phyloP scores from a whole-genome alignment of 2,329 filamentous ascomycete genomes.

The Fusarium udum region DNA sequence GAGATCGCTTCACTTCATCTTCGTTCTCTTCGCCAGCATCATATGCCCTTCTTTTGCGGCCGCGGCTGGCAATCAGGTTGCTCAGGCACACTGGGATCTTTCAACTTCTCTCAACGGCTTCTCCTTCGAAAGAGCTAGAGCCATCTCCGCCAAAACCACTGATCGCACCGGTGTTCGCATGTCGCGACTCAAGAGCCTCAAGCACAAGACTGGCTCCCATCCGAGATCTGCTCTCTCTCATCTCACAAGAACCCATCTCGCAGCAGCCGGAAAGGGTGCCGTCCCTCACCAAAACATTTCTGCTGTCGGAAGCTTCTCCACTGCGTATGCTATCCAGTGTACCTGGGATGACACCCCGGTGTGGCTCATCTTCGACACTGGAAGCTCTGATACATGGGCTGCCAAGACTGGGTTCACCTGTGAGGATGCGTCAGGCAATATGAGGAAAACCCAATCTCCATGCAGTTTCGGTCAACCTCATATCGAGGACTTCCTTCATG shows the following conservation, averaged over 20 bases:
- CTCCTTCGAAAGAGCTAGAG: constrained; percentile 49
- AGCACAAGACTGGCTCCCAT: constrained; percentile 19
- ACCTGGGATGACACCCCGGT: constrained; percentile 51
- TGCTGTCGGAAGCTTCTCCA: constrained; percentile 51
- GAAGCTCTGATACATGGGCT: constrained; percentile 63
- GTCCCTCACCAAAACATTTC: constrained; percentile 51
- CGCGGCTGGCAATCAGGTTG: background rate
- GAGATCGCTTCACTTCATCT: background rate
- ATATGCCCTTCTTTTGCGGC: constrained; percentile 1
- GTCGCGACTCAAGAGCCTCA: constrained; percentile 49
- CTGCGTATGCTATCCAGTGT: constrained; percentile 55
- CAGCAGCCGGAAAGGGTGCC: constrained; percentile 23
- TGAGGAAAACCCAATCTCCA: constrained; percentile 40
- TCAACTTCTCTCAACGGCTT: constrained; percentile 51
- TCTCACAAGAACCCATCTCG: constrained; percentile 35
- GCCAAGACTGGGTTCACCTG: constrained; percentile 55
- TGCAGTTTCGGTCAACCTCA: constrained; percentile 56
- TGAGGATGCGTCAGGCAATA: constrained; percentile 47
- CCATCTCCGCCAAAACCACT: constrained; percentile 35
- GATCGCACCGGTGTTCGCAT: constrained; percentile 45
- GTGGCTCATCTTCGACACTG: constrained; percentile 60
- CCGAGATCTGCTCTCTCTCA: constrained; percentile 46
- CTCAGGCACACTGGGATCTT: constrained; percentile 44
- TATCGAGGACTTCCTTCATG: constrained; percentile 52
- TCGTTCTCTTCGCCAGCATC: background rate